phyloP scores from a whole-genome alignment of 1,284 basidiomycete species.

The Papiliotrema terrestris region DNA sequence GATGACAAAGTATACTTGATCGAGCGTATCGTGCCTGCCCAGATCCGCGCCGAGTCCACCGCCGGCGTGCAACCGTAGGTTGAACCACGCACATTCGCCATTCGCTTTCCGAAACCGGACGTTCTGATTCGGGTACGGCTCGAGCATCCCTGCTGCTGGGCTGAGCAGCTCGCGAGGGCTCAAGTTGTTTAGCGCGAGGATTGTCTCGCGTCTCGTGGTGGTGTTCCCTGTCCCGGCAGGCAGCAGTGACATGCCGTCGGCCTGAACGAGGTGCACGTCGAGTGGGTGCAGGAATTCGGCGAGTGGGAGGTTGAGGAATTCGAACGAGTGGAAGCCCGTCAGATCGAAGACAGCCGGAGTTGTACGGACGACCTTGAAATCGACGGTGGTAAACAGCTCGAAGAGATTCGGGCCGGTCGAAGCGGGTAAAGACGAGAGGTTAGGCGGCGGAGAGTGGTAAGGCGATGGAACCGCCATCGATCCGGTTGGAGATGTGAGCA shows the following conservation, averaged over 20 bases:
- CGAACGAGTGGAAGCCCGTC: slow-evolving; percentile 40
- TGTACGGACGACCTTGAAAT: slow-evolving; percentile 37
- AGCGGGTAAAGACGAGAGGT: no score
- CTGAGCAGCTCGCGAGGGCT: slow-evolving; percentile 34
- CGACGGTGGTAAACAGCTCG: slow-evolving; percentile 40
- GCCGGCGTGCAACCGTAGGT: slow-evolving; percentile 41
- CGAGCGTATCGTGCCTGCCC: slow-evolving; percentile 32
- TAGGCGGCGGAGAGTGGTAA: no score
- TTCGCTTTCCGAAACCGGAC: slow-evolving; percentile 34
- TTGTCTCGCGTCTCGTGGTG: slow-evolving; percentile 14
- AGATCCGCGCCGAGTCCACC: slow-evolving; percentile 40
- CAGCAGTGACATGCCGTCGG: neutral
- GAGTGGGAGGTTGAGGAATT: slow-evolving; percentile 37
- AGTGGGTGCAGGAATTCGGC: slow-evolving; percentile 37
- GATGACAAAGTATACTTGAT: slow-evolving; percentile 37
- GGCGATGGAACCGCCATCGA: no score
- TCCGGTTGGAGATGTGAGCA: no score
- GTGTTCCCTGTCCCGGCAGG: slow-evolving; percentile 7
- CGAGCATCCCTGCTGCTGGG: slow-evolving; percentile 41
- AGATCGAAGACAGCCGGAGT: slow-evolving; percentile 24
- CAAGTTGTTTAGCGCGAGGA: slow-evolving; percentile 26
- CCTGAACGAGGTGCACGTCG: slow-evolving; percentile 33
- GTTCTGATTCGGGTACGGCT: slow-evolving; percentile 45
- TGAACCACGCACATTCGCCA: slow-evolving; percentile 28
- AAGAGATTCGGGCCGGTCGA: slow-evolving; percentile 11